Base-by-base conservation (phyloP, 169 alveolate species). In the Plasmodium knowlesi region DNA sequence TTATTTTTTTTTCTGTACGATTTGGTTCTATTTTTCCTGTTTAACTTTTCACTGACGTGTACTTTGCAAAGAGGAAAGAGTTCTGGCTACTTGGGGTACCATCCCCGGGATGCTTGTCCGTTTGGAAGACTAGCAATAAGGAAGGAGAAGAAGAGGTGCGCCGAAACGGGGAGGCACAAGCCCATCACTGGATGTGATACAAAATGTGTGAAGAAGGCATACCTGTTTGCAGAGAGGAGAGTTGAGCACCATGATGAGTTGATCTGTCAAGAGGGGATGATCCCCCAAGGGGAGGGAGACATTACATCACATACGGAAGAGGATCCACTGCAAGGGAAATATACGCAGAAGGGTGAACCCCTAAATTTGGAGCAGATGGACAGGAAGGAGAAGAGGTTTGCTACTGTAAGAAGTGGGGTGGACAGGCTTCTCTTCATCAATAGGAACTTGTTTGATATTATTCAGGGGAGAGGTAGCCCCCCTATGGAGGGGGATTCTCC, bases 351-450 rank as follows among this genome's bases (percentile, higher is more conserved):
- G 61, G 61, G 8, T 19, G 22, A 50, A 50, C 22, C 3, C 25
- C 3, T n/a, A n/a, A n/a, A 1, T 22, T 9, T 16, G 19, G 39
- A 78, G 16, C 39, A 50, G n/a, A 1, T 57, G 41, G 25, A 6
- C 43, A 73, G 9, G 1, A 70, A 43, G 53, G 72, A 84, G 74
- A 70, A 39, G 28, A 9, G 72, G 28, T 28, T 46, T n/a, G 41
- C 54, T 6, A 53, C 5, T 39, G 39, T 86, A 53, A 22, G 70
- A 30, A 78, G 28, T 8, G 82, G 91, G 1, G 83, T 89, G 22
- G 83, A 89, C 50, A 89, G 50, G 12, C 34, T 89, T 30, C 34
- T 89, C 12, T 89, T 80, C 71, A 78, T 50, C 5, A 89, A 89
- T 14, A 79, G 94, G 50, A 50, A 14, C 12, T 32, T 86, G 25